These are phyloP conservation scores for Suillus clintonianus DNA, from an alignment of 768 basidiomycete species.

Conservation along the genomic window DNA sequence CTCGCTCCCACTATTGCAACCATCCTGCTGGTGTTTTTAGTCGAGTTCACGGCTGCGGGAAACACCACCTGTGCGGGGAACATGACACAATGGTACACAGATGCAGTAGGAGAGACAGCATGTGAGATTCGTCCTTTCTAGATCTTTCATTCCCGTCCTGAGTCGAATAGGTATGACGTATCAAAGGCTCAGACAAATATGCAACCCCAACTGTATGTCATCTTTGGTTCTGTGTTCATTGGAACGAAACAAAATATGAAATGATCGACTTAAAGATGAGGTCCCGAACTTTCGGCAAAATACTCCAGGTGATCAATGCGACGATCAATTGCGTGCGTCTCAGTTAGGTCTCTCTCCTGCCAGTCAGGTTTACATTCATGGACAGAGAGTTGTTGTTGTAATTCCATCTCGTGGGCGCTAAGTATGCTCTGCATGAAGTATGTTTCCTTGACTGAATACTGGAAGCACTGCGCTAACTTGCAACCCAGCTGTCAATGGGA, in stretches of 20 bases:
- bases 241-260: background rate
- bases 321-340: conserved; percentile 23
- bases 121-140: conserved; percentile 15
- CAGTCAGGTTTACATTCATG: background rate
- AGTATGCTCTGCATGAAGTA: conserved; percentile 32
- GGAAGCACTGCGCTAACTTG: background rate
- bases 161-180: conserved; percentile 22
- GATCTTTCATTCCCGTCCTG: background rate
- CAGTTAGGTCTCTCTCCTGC: background rate
- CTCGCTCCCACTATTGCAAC: background rate
- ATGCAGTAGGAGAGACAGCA: conserved; percentile 27
- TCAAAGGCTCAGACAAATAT: conserved; percentile 27
- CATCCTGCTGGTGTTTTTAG: background rate
- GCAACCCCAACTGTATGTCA: conserved; percentile 20
- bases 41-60: conserved; percentile 11
- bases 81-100: conserved; percentile 27
- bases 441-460: background rate
- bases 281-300: conserved; percentile 21
- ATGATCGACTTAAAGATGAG: conserved; percentile 9
- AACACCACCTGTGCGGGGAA: conserved; percentile 23
- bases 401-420: conserved; percentile 26
- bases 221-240: background rate
- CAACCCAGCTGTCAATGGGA: conserved; percentile 23
- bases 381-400: conserved; percentile 27
- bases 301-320: conserved; percentile 26